phyloP scores from a whole-genome alignment of 805 yeast genomes.

The Nakazawaea sp. region DNA sequence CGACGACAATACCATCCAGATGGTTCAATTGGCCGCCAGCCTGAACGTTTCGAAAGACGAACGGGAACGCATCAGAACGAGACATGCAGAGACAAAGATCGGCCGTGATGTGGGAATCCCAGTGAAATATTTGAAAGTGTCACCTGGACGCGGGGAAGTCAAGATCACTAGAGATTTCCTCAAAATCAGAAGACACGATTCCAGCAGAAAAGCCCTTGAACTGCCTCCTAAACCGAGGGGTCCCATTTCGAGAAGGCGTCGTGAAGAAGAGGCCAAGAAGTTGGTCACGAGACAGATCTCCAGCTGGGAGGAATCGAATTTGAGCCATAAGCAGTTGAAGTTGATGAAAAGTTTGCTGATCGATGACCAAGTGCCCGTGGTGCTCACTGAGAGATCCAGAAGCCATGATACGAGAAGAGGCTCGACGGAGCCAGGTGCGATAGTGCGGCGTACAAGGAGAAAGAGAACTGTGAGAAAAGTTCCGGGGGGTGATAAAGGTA shows the following conservation, averaged over 20 bases:
- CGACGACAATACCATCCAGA: constrained; percentile 10
- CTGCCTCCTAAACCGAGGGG: neutral
- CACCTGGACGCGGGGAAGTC: neutral
- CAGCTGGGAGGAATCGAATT: neutral
- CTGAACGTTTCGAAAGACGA: neutral
- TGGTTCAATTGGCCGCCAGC: constrained; percentile 8
- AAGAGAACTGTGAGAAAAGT: too few species aligned
- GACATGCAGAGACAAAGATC: constrained; percentile 3
- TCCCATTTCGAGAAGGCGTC: neutral
- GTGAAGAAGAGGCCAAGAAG: neutral
- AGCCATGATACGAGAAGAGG: neutral
- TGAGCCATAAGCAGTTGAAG: neutral
- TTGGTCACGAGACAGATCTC: neutral
- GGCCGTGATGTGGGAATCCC: constrained; percentile 9
- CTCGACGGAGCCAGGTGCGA: too few species aligned
- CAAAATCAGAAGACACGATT: neutral
- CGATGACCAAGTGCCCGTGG: constrained; percentile 8
- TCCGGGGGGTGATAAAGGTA: too few species aligned
- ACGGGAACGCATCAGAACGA: constrained; percentile 1
- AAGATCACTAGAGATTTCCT: neutral
- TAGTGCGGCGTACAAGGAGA: too few species aligned
- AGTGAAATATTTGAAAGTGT: constrained; percentile 5
- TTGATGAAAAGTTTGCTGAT: constrained; percentile 6
- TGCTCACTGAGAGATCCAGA: neutral
- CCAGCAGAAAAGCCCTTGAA: neutral